phyloP scores from a whole-genome alignment of 2,329 filamentous ascomycete genomes.

The Ceratocystis alfenasii region DNA sequence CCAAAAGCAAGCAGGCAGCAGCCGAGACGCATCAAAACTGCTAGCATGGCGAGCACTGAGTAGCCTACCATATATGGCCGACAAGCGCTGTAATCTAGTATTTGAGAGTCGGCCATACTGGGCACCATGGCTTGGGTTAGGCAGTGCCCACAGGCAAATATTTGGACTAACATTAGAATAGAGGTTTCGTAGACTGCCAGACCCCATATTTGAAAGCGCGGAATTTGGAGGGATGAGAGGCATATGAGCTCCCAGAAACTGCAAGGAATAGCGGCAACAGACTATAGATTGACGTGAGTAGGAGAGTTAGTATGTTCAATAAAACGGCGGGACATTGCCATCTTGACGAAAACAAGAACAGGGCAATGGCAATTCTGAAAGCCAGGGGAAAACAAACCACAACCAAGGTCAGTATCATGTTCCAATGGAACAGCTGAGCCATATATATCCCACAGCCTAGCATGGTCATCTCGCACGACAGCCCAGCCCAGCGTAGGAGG shows the following conservation, averaged over 20 bases:
- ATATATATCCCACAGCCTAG: constrained; percentile 1
- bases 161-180: neutral
- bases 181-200: neutral
- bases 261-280: constrained; percentile 1
- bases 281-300: neutral
- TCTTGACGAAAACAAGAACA: neutral
- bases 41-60: neutral
- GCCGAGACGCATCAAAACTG: neutral
- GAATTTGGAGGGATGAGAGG: constrained; percentile 8
- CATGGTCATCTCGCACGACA: neutral
- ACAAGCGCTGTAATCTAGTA: neutral
- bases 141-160: constrained; percentile 1
- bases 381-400: neutral
- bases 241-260: constrained; percentile 1
- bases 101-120: neutral
- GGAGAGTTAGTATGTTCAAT: neutral
- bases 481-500: neutral
- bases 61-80: neutral
- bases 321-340: neutral
- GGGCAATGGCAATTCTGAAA: neutral
- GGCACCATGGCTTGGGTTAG: neutral
- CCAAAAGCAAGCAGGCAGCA: neutral
- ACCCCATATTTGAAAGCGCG: neutral
- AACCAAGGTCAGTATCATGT: neutral
- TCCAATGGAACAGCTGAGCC: neutral